These are phyloP conservation scores for Schrenkiella parvula DNA, from an alignment of 345 rosid species.

Conservation along the genomic window DNA sequence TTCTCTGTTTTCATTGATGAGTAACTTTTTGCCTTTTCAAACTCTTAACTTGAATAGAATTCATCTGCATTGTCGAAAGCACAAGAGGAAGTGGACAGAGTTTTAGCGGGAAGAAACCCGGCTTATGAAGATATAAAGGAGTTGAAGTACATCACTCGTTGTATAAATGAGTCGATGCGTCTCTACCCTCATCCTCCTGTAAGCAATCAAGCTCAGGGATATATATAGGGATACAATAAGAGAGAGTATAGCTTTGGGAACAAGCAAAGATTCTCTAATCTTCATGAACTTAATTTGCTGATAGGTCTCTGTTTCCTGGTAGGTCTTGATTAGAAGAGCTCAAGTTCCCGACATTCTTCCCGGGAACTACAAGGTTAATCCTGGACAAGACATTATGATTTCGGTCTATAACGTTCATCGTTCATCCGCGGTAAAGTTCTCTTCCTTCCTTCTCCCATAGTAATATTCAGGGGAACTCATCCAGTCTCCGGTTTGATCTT, in stretches of 20 bases:
- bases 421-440: conserved; percentile 58
- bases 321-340: conserved; percentile 95
- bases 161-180: conserved; percentile 89
- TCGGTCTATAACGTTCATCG: conserved; percentile 93
- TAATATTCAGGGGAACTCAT: neutral
- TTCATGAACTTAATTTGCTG: neutral
- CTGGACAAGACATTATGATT: conserved; percentile 96
- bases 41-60: conserved; percentile 36
- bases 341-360: conserved; percentile 81
- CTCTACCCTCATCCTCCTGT: conserved; percentile 98
- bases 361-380: conserved; percentile 76
- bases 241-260: neutral
- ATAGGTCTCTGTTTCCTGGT: conserved; percentile 4
- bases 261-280: neutral
- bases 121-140: conserved; percentile 69
- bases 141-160: conserved; percentile 74
- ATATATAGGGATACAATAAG: too few species aligned
- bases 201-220: conserved; percentile 36
- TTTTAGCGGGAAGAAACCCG: conserved; percentile 70
- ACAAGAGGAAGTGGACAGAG: conserved; percentile 84
- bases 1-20: neutral
- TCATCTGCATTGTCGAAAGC: conserved; percentile 58
- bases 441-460: neutral
- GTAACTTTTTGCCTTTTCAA: neutral
- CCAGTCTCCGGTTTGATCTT: neutral